Conservation (phyloP, 2,329 filamentous ascomycete genomes). For the Podosphaera xanthii region DNA sequence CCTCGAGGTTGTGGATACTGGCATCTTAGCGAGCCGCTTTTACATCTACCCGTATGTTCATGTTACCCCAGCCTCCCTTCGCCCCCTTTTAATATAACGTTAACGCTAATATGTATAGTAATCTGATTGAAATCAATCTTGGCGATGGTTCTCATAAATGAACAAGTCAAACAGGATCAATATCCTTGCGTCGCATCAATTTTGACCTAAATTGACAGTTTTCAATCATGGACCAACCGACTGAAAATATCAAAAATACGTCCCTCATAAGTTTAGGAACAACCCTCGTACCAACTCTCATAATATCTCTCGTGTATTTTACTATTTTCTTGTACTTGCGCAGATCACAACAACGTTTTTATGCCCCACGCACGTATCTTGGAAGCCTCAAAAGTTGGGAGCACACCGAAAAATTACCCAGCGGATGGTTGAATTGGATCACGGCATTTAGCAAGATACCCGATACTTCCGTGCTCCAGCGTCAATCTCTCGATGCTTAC, state of each 20-base stretch:
- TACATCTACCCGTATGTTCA: too few relatives aligned
- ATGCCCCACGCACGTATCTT: constrained; percentile 31
- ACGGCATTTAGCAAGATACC: constrained; percentile 39
- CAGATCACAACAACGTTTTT: constrained; percentile 24
- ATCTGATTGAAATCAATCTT: too few relatives aligned
- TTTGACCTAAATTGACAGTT: too few relatives aligned
- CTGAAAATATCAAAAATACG: constrained; percentile 3
- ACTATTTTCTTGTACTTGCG: constrained; percentile 26
- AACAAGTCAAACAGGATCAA: too few relatives aligned
- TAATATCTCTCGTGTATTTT: constrained; percentile 23
- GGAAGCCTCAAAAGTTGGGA: constrained; percentile 27
- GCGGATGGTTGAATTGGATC: constrained; percentile 45
- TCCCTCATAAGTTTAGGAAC: constrained; percentile 21
- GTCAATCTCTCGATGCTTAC: constrained; percentile 81
- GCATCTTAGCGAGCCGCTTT: too few relatives aligned
- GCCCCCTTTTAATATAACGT: too few relatives aligned
- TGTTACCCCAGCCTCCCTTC: too few relatives aligned
- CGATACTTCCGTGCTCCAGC: constrained; percentile 65
- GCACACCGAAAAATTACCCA: constrained; percentile 34
- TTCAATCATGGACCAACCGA: background rate
- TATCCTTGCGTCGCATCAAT: too few relatives aligned
- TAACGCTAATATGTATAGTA: too few relatives aligned
- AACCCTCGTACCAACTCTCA: constrained; percentile 23
- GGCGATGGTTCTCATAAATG: too few relatives aligned
- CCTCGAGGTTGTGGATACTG: too few relatives aligned